These are phyloP conservation scores for Artemisia argyi DNA, from an alignment of 129 eudicot genomes.

Conservation along the genomic window DNA sequence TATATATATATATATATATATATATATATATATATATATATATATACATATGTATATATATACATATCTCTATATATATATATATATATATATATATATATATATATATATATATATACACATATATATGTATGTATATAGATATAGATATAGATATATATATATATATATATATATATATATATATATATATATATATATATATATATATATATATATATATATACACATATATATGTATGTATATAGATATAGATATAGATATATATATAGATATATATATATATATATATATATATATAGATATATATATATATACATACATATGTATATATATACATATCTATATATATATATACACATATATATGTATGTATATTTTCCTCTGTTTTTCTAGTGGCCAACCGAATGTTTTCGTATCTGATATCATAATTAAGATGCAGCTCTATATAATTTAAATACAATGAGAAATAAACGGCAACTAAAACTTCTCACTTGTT, in stretches of 20 bases:
- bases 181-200: conserved; percentile 3
- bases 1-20: background rate
- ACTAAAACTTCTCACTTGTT: too few relatives aligned
- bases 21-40: conserved; percentile 3
- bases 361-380: background rate
- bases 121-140: background rate
- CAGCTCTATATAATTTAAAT: too few relatives aligned
- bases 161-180: conserved; percentile 1
- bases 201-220: conserved; percentile 14
- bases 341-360: background rate
- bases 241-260: too few relatives aligned
- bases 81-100: background rate
- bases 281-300: conserved; percentile 3
- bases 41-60: background rate
- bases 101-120: background rate
- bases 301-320: background rate
- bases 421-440: too few relatives aligned
- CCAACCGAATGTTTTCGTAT: too few relatives aligned
- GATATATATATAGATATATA: too few relatives aligned
- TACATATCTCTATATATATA: background rate
- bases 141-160: background rate
- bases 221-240: conserved; percentile 6
- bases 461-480: too few relatives aligned
- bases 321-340: background rate
- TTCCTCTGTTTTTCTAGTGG: too few relatives aligned